Conservation (phyloP, 1,284 basidiomycete genomes). For the Sporisorium iseilematis-ciliati region DNA sequence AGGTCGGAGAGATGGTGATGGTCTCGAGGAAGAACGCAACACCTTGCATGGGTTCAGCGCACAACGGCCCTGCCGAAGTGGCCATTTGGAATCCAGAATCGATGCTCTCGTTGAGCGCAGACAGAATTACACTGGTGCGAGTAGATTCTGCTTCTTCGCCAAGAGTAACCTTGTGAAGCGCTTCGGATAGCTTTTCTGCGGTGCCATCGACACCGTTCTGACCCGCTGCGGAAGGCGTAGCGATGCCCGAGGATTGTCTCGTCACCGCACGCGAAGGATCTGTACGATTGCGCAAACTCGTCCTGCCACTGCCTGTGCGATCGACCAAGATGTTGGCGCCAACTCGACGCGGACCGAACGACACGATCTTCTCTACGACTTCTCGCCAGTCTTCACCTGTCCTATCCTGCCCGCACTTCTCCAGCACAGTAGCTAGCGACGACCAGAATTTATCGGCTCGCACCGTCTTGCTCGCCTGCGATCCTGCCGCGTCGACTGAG, state of each 20-base stretch:
- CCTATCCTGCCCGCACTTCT: constrained; percentile 69
- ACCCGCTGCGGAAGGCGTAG: constrained; percentile 15
- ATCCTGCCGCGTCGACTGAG: constrained; percentile 31
- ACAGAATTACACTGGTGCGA: constrained; percentile 11
- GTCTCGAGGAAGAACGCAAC: constrained; percentile 90
- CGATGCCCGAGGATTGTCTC: constrained; percentile 30
- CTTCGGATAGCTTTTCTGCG: constrained; percentile 27
- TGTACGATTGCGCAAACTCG: constrained; percentile 33
- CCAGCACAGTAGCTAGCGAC: constrained; percentile 77
- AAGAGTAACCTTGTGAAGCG: constrained; percentile 28
- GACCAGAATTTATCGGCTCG: constrained; percentile 80
- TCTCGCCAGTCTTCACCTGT: constrained; percentile 85
- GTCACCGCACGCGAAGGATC: constrained; percentile 32
- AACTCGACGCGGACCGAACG: constrained; percentile 88
- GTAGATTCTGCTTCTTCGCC: constrained; percentile 12
- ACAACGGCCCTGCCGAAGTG: constrained; percentile 91
- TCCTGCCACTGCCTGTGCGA: constrained; percentile 51
- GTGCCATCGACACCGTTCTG: neutral
- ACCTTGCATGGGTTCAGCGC: constrained; percentile 93
- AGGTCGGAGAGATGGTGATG: constrained; percentile 68
- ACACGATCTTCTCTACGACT: constrained; percentile 82
- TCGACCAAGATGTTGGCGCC: constrained; percentile 91
- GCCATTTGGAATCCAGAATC: constrained; percentile 97
- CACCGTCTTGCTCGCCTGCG: constrained; percentile 53
- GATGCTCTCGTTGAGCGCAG: constrained; percentile 72